A percentile compares a stretch with the other conserved stretches of the same genome.
Conservation (phyloP, 345 rosid species). For the Ceriops tagal region DNA sequence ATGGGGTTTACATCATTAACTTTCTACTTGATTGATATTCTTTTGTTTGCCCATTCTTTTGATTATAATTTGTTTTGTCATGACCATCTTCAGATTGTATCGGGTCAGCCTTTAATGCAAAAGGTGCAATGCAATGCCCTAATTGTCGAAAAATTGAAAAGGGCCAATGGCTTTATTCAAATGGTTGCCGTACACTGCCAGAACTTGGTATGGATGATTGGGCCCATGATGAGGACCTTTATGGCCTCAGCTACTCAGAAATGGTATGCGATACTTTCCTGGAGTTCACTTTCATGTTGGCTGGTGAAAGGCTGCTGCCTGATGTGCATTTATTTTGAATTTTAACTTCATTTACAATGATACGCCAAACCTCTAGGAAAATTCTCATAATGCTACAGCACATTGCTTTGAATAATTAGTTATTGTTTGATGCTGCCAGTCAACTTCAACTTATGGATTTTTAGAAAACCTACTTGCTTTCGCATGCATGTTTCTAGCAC, state of each 20-base stretch:
- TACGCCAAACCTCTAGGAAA: not conserved
- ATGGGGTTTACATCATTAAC: too few species aligned
- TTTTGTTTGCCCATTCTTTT: not conserved
- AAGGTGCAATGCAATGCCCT: slow-evolving; percentile 99
- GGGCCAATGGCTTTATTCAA: slow-evolving; percentile 97
- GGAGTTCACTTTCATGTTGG: not conserved
- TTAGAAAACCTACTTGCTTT: too few species aligned
- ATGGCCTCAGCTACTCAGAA: slow-evolving; percentile 76
- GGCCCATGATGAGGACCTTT: slow-evolving; percentile 85
- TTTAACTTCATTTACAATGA: not conserved
- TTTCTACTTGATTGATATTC: not conserved
- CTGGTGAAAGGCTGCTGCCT: not conserved
- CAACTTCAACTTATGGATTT: too few species aligned
- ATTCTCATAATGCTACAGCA: not conserved
- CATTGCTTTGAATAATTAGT: not conserved
- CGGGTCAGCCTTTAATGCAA: slow-evolving; percentile 94
- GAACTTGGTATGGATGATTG: slow-evolving; percentile 86
- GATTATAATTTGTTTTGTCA: slow-evolving; percentile 11
- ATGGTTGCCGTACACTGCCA: slow-evolving; percentile 65
- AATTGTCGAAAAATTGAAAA: slow-evolving; percentile 94
- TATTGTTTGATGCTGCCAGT: too few species aligned
- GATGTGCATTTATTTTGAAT: not conserved
- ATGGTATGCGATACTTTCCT: slow-evolving; percentile 46
- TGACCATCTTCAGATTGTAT: slow-evolving; percentile 67
- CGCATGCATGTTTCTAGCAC: too few species aligned